Conservation (phyloP, 768 basidiomycete species). For the Panaeolus cyanescens region DNA sequence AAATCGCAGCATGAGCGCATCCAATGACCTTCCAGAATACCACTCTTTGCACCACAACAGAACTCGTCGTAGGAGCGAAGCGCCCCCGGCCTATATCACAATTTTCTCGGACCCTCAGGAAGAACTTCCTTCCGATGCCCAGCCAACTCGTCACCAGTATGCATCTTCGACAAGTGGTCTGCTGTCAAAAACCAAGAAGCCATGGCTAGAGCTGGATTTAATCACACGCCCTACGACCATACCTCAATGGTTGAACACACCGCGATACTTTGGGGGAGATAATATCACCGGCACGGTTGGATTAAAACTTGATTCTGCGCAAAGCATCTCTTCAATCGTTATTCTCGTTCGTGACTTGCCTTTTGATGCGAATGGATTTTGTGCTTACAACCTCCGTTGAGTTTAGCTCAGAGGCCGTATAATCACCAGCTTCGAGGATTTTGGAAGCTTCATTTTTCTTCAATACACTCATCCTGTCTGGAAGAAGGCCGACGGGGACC, state of each 20-base stretch:
- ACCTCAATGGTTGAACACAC: slow-evolving; percentile 4
- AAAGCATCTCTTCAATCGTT: slow-evolving; percentile 39
- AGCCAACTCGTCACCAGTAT: background rate
- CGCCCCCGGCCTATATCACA: background rate
- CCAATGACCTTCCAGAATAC: background rate
- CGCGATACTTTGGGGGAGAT: slow-evolving; percentile 43
- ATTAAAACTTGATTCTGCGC: slow-evolving; percentile 46
- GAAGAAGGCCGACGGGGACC: slow-evolving; percentile 23
- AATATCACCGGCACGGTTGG: slow-evolving; percentile 47
- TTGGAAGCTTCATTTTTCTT: slow-evolving; percentile 22
- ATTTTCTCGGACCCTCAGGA: background rate
- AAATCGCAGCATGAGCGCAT: too few species aligned
- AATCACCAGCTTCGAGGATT: slow-evolving; percentile 17
- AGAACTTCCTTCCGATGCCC: background rate
- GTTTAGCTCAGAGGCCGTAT: slow-evolving; percentile 27
- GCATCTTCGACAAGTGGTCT: background rate
- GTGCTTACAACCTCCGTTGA: too few species aligned
- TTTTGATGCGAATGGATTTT: too few species aligned
- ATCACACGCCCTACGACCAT: background rate
- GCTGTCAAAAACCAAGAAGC: background rate
- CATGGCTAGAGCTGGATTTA: background rate
- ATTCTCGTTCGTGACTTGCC: slow-evolving; percentile 8
- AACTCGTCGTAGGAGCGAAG: background rate
- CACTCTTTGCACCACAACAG: background rate
- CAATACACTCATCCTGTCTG: slow-evolving; percentile 21